phyloP scores from a whole-genome alignment of 768 basidiomycete genomes.

The Boletus insuetus region DNA sequence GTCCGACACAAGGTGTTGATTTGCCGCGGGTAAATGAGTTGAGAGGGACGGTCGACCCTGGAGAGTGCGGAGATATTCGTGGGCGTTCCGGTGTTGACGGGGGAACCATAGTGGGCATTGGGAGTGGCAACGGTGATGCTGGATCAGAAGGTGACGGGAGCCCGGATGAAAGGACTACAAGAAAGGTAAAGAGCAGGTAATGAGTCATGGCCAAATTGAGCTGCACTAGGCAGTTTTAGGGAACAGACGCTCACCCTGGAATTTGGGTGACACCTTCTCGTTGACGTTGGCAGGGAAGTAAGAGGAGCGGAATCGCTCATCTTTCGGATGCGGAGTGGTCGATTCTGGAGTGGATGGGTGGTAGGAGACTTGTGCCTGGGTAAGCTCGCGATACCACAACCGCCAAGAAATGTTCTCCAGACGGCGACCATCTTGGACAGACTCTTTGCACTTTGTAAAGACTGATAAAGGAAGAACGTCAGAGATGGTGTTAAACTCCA shows the following conservation, averaged over 20 bases:
- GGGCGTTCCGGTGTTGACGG: conserved; percentile 31
- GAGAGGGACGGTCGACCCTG: conserved; percentile 11
- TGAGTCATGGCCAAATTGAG: conserved; percentile 17
- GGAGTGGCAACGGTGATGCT: conserved; percentile 26
- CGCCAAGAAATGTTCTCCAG: conserved; percentile 90
- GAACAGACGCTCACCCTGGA: conserved; percentile 13
- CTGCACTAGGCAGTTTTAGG: conserved; percentile 9
- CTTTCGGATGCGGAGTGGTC: conserved; percentile 10
- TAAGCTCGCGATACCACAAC: conserved; percentile 70
- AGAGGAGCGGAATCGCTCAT: conserved; percentile 22
- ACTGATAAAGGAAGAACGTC: conserved; percentile 42
- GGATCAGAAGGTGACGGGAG: conserved; percentile 31
- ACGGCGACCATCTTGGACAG: conserved; percentile 73
- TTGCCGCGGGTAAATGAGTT: conserved; percentile 18
- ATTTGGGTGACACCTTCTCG: conserved; percentile 15
- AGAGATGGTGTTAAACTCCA: neutral
- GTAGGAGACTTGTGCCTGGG: conserved; percentile 31
- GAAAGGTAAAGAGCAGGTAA: conserved; percentile 15
- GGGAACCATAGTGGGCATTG: conserved; percentile 12
- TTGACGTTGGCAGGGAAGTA: conserved; percentile 26
- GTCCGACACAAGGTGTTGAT: conserved; percentile 36
- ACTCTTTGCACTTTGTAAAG: conserved; percentile 80
- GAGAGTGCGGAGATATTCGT: conserved; percentile 21
- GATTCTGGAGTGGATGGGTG: conserved; percentile 31
- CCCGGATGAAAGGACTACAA: conserved; percentile 22